Evolutionary conservation across 2,329 filamentous ascomycete genomes (phyloP), one percentile per base, ranked within the genome.

Genomic region (Scedosporium dehoogii): DNA sequence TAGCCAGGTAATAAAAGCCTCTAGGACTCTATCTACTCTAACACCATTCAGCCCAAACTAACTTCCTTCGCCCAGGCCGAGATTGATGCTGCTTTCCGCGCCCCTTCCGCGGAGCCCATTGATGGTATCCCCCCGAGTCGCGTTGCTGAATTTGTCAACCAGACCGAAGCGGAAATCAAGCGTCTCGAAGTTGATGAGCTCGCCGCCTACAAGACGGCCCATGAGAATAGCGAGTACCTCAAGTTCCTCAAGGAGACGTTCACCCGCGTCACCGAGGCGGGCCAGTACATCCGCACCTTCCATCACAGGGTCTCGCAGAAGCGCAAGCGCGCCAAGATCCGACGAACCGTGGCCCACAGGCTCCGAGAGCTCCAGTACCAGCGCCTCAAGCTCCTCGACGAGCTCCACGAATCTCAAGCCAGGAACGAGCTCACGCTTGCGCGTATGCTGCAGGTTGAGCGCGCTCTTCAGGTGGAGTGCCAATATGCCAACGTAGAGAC

Each of bases 301-400:
- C 21, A 23, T 5, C n/a, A 51, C n/a, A 12, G 44, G 9, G 29
- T 9, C 58, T 25, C 29, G n/a, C 12, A 18, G 42, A 42, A 38
- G n/a, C 18, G 25, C 14, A 38, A 21, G 29, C 59, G 59, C 9
- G 59, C 41, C 21, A 56, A 61, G 48, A 61, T 61, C 33, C 48
- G 59, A 18, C 46, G 59, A 7, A 61, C 44, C 46, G 18, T 55
- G n/a, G 27, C 18, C 4, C 29, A 25, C 29, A 41, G 42, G 29
- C 42, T 61, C 4, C 27, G 48, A 10, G 59, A 41, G 48, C 59
- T 61, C 27, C 23, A 61, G 29, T 25, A 61, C 48, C 46, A 48
- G 48, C 48, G 33, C 18, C 27, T 14, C 44, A 25, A 51, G 41
- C 29, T 38, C 48, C 12, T 42, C 14, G 46, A 42, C 12, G 48